A percentile compares a stretch with the other conserved stretches of the same genome.
Evolutionary conservation across 768 basidiomycete genomes (phyloP).

Genomic region (Mycena galericulata): DNA sequence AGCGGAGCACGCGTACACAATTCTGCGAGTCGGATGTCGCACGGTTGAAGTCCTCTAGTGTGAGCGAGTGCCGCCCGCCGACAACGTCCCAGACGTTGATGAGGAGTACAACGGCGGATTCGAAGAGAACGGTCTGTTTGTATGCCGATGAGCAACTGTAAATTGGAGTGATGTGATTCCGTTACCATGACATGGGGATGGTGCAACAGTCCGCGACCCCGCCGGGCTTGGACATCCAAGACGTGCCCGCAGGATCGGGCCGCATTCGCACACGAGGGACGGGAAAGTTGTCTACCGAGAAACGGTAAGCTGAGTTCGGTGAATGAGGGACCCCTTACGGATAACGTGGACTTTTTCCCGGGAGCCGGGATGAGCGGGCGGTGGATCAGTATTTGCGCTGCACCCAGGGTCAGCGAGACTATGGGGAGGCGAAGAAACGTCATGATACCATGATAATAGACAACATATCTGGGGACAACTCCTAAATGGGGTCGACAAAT

Average conservation of each 20-base stretch:
- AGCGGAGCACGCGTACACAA: conserved; percentile 46
- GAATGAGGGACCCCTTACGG: not conserved
- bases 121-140: conserved; percentile 45
- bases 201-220: conserved; percentile 28
- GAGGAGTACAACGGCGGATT: conserved; percentile 54
- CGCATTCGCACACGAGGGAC: conserved; percentile 45
- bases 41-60: conserved; percentile 40
- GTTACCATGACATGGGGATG: conserved; percentile 2
- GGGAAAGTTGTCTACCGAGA: conserved; percentile 47
- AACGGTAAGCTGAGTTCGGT: not conserved
- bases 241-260: conserved; percentile 61
- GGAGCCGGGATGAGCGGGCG: conserved; percentile 24
- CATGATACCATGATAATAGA: conserved; percentile 23
- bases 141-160: not conserved
- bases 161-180: too few species aligned
- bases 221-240: conserved; percentile 51
- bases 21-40: conserved; percentile 53
- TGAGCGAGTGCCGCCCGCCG: conserved; percentile 33
- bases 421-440: not conserved
- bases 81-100: conserved; percentile 56
- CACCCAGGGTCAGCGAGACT: not conserved
- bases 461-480: not conserved
- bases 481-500: not conserved
- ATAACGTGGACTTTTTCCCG: too few species aligned
- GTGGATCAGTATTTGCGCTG: conserved; percentile 26